phyloP scores from a whole-genome alignment of 495 filamentous ascomycete species.

The Penicillium canescens region DNA sequence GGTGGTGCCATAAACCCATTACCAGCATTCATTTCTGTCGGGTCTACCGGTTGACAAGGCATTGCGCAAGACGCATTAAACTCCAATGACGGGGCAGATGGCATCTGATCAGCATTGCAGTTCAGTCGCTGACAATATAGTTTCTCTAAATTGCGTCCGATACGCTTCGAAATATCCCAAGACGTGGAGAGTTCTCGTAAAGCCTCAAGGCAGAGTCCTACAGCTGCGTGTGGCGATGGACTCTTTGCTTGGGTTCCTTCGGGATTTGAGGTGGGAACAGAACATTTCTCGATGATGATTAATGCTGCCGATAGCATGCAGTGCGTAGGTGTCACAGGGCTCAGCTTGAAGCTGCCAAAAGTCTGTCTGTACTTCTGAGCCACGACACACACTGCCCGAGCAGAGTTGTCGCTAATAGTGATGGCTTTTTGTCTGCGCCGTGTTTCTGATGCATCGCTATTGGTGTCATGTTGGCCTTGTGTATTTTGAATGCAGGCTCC shows the following conservation, averaged over 20 bases:
- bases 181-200: conserved; percentile 25
- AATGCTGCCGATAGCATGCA: conserved; percentile 28
- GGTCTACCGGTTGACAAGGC: background rate
- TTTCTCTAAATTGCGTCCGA: conserved; percentile 25
- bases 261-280: background rate
- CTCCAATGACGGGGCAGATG: background rate
- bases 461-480: background rate
- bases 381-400: conserved; percentile 19
- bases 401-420: conserved; percentile 16
- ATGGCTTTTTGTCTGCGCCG: conserved; percentile 7
- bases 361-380: conserved; percentile 29
- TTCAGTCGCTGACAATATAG: conserved; percentile 16
- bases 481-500: background rate
- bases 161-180: conserved; percentile 28
- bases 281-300: conserved; percentile 25
- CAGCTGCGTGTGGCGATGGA: conserved; percentile 14
- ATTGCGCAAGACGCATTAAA: background rate
- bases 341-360: conserved; percentile 31
- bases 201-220: conserved; percentile 19
- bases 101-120: conserved; percentile 14
- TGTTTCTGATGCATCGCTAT: background rate
- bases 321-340: conserved; percentile 31
- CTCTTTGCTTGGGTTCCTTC: background rate
- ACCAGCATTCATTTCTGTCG: background rate
- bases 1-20: no score